Evolutionary conservation across 1,284 basidiomycete genomes (phyloP).

Genomic region (Bjerkandera adusta): DNA sequence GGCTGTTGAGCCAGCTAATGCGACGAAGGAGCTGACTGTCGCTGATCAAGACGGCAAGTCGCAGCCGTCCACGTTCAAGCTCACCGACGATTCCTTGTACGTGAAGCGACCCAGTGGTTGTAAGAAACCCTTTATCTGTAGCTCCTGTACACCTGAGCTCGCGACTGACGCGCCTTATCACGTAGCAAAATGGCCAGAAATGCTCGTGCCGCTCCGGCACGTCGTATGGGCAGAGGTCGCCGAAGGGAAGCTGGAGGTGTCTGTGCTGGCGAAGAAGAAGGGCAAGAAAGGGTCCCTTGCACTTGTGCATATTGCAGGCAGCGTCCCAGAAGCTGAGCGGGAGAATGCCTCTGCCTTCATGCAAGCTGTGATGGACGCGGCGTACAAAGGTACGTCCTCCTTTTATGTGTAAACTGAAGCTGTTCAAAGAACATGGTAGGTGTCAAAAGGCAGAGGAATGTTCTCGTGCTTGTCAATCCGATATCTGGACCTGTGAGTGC

Average conservation of each 20-base stretch:
- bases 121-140: slow-evolving; percentile 6
- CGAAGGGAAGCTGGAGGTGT: slow-evolving; percentile 38
- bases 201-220: slow-evolving; percentile 41
- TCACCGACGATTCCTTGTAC: slow-evolving; percentile 29
- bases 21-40: slow-evolving; percentile 19
- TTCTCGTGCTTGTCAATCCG: slow-evolving; percentile 83
- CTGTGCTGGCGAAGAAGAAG: slow-evolving; percentile 39
- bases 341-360: slow-evolving; percentile 53
- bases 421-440: slow-evolving; percentile 6
- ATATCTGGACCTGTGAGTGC: slow-evolving; percentile 66
- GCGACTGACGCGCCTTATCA: not conserved
- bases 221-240: slow-evolving; percentile 49
- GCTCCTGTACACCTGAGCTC: not conserved
- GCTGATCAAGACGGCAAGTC: slow-evolving; percentile 14
- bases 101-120: slow-evolving; percentile 29
- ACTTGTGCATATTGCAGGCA: slow-evolving; percentile 43
- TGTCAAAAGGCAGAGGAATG: slow-evolving; percentile 10
- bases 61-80: slow-evolving; percentile 25
- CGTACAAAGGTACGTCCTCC: slow-evolving; percentile 58
- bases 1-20: not conserved
- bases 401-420: slow-evolving; percentile 3
- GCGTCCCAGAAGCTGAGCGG: slow-evolving; percentile 36
- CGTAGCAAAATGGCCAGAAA: slow-evolving; percentile 27
- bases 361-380: slow-evolving; percentile 48
- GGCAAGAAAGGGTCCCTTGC: slow-evolving; percentile 35